Conservation (phyloP, 768 basidiomycete genomes). For the Termitomyces sp. region DNA sequence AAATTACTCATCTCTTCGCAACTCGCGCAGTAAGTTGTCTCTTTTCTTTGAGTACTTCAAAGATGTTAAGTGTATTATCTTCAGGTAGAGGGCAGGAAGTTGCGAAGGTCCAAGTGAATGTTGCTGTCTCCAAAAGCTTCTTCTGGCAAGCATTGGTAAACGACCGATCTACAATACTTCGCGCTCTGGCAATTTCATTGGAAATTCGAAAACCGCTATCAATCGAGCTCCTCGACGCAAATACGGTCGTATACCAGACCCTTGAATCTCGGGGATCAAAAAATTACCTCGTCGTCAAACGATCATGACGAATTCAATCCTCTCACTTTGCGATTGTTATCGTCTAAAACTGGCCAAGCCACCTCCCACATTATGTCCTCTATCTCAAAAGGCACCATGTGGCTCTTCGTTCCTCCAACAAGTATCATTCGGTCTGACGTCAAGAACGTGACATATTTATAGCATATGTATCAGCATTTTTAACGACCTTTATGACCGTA, state of each 20-base stretch:
- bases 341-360: background rate
- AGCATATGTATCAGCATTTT: background rate
- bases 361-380: background rate
- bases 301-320: background rate
- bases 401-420: background rate
- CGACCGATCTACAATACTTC: constrained; percentile 28
- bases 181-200: constrained; percentile 34
- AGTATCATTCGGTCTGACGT: background rate
- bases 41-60: background rate
- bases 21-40: constrained; percentile 19
- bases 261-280: background rate
- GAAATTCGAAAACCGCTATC: constrained; percentile 31
- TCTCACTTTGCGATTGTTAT: background rate
- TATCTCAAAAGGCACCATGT: background rate
- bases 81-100: constrained; percentile 19
- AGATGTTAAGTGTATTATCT: background rate
- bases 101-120: constrained; percentile 33
- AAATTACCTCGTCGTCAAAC: constrained; percentile 8
- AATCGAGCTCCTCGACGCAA: constrained; percentile 19
- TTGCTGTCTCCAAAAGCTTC: constrained; percentile 23
- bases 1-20: constrained; percentile 15
- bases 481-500: background rate
- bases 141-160: constrained; percentile 26
- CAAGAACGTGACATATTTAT: background rate
- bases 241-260: constrained; percentile 4